Percentiles rank a stretch among this genome's conserved stretches.
Conservation (phyloP, 768 basidiomycete genomes). For the Gymnopilus junonius region DNA sequence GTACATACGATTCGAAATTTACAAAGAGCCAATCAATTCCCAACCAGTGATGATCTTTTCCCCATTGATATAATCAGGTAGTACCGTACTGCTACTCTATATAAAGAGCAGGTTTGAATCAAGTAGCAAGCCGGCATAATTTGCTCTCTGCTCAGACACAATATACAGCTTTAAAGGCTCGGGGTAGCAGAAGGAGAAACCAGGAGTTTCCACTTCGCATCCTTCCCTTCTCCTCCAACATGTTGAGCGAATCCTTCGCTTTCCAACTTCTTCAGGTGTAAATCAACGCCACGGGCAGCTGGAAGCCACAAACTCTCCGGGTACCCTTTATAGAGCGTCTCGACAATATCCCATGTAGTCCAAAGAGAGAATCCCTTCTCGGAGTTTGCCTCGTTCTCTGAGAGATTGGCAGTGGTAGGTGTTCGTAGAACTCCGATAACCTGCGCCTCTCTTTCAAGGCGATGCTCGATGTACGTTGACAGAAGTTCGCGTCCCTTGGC, state of each 20-base stretch:
- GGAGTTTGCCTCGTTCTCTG: neutral
- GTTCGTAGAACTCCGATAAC: conserved; percentile 58
- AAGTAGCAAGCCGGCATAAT: too few species aligned
- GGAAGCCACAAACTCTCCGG: conserved; percentile 73
- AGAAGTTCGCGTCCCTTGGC: conserved; percentile 64
- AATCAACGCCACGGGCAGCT: conserved; percentile 67
- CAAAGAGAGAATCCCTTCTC: conserved; percentile 33
- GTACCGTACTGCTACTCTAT: too few species aligned
- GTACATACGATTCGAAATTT: too few species aligned
- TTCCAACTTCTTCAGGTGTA: conserved; percentile 78
- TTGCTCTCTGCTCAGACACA: neutral
- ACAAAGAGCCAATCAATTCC: too few species aligned
- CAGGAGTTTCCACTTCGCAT: conserved; percentile 50
- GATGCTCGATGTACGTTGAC: conserved; percentile 75
- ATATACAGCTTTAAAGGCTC: conserved; percentile 18
- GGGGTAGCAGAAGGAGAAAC: conserved; percentile 18
- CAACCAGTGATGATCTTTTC: too few species aligned
- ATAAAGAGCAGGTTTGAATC: too few species aligned
- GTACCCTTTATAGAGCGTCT: conserved; percentile 70
- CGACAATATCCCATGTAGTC: conserved; percentile 72
- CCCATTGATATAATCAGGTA: too few species aligned
- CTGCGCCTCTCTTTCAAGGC: conserved; percentile 81
- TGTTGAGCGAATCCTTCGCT: conserved; percentile 60
- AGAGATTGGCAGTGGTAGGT: conserved; percentile 30
- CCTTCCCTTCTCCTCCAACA: conserved; percentile 55